Evolutionary conservation across 306 rosid genomes (phyloP).

Genomic region (Oxytropis ochrocephala): DNA sequence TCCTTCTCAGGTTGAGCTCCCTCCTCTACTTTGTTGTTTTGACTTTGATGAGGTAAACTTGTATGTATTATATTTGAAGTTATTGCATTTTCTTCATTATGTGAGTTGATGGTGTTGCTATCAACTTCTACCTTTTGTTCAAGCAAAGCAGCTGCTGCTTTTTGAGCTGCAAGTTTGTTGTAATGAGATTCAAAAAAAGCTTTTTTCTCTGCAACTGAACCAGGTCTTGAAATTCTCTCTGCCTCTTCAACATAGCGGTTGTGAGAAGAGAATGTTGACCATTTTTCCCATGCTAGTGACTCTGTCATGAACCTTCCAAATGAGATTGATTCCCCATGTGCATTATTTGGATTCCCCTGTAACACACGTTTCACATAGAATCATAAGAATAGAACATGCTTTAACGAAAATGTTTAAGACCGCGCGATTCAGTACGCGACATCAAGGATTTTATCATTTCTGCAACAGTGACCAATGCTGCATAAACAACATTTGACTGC

Average conservation of each 20-base stretch:
- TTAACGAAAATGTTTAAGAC: too few species aligned
- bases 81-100: slow-evolving; percentile 15
- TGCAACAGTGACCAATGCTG: too few species aligned
- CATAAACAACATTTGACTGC: neutral
- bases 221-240: slow-evolving; percentile 63
- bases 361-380: slow-evolving; percentile 1
- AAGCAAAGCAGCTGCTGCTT: slow-evolving; percentile 43
- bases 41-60: slow-evolving; percentile 18
- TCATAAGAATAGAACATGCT: neutral
- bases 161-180: slow-evolving; percentile 72
- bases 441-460: neutral
- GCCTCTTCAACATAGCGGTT: slow-evolving; percentile 88
- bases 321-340: slow-evolving; percentile 62
- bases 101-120: neutral
- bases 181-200: slow-evolving; percentile 91
- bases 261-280: slow-evolving; percentile 62
- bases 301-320: slow-evolving; percentile 73
- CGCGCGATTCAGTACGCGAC: too few species aligned
- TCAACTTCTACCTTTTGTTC: neutral
- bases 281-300: slow-evolving; percentile 70
- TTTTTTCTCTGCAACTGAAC: slow-evolving; percentile 85
- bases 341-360: slow-evolving; percentile 49
- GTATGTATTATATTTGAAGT: slow-evolving; percentile 12
- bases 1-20: slow-evolving; percentile 15
- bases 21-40: slow-evolving; percentile 15